Conservation (phyloP, 2,329 filamentous ascomycete genomes). For the Phialophora chinensis region DNA sequence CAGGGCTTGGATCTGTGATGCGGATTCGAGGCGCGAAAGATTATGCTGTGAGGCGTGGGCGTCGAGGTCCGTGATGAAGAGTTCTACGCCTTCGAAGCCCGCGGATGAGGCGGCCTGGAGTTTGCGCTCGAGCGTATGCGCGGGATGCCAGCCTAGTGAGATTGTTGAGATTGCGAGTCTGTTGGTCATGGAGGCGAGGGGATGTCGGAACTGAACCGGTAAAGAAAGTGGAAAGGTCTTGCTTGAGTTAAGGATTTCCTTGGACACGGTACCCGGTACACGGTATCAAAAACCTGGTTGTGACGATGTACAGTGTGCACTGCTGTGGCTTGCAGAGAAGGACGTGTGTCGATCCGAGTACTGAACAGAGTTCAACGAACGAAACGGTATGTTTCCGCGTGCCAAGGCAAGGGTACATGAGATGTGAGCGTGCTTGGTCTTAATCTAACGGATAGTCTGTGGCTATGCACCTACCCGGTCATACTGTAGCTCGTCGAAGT, state of each 20-base stretch:
- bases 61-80: slow-evolving; percentile 77
- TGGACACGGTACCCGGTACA: no score
- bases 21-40: slow-evolving; percentile 62
- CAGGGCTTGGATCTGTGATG: slow-evolving; percentile 61
- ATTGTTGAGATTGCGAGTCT: slow-evolving; percentile 70
- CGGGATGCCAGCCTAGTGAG: slow-evolving; percentile 73
- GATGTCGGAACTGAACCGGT: no score
- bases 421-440: not conserved
- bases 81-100: slow-evolving; percentile 72
- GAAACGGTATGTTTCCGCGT: not conserved
- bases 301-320: no score
- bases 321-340: no score
- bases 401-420: not conserved
- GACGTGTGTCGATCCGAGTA: no score
- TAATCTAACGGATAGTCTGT: not conserved
- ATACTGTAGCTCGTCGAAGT: not conserved
- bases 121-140: slow-evolving; percentile 69
- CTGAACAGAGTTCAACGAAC: no score
- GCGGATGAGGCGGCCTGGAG: slow-evolving; percentile 69
- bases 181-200: not conserved
- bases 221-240: no score
- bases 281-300: no score
- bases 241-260: no score
- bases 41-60: slow-evolving; percentile 59
- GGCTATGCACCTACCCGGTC: no score